phyloP scores from a whole-genome alignment of 169 alveolate species.

The Theileria parva region DNA sequence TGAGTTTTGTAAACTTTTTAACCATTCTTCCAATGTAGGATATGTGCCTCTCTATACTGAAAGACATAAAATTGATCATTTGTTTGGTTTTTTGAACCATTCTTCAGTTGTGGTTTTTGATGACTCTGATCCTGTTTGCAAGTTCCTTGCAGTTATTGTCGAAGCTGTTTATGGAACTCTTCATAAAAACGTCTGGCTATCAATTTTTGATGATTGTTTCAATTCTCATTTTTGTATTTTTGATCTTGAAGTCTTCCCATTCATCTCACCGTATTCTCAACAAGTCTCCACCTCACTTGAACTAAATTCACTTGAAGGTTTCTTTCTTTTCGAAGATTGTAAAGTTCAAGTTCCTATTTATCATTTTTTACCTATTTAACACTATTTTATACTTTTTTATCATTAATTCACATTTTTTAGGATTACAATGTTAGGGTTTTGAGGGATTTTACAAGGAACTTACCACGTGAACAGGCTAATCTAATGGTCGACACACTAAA shows the following conservation, averaged over 20 bases:
- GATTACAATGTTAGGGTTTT: not conserved
- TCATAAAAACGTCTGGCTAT: constrained; percentile 35
- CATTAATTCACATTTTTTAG: not conserved
- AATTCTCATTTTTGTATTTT: constrained; percentile 40
- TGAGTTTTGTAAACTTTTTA: not conserved
- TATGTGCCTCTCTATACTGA: not conserved
- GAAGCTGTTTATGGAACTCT: not conserved
- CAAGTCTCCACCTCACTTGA: constrained; percentile 22
- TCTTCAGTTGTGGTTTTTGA: constrained; percentile 23
- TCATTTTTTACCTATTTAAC: not conserved
- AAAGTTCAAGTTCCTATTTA: not conserved
- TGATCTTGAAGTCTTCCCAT: constrained; percentile 27
- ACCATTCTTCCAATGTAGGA: not conserved
- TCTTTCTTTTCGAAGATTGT: constrained; percentile 30
- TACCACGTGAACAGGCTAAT: not conserved
- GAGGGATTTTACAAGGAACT: not conserved
- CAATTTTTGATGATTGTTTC: constrained; percentile 46
- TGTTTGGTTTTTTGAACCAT: constrained; percentile 52
- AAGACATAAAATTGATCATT: not conserved
- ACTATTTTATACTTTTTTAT: no score
- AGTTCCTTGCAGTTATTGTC: not conserved
- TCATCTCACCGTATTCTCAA: constrained; percentile 1
- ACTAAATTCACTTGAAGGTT: constrained; percentile 46
- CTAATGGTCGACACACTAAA: not conserved
- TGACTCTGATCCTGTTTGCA: not conserved